A percentile compares a stretch with the other conserved stretches of the same genome.
These are phyloP conservation scores for Cucurbita pepo DNA, from an alignment of 306 rosid species.

Conservation along the genomic window DNA sequence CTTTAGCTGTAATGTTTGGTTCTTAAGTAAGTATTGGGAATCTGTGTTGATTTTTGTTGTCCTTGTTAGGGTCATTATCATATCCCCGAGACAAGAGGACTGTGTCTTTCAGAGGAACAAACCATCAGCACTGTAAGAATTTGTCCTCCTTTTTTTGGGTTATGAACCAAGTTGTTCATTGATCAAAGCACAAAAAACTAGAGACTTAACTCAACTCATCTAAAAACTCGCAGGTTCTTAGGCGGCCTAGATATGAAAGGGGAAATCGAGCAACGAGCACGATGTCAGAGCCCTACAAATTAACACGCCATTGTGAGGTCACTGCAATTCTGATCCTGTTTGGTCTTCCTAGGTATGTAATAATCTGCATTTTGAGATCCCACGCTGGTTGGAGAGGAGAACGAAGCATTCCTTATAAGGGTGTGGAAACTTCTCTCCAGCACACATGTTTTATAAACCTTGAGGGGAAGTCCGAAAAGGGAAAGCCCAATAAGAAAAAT, in stretches of 20 bases:
- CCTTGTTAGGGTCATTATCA: constrained; percentile 39
- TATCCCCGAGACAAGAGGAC: constrained; percentile 53
- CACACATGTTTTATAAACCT: no score
- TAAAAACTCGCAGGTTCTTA: constrained; percentile 22
- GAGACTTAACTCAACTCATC: constrained; percentile 16
- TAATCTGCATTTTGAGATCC: neutral
- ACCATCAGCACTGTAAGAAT: constrained; percentile 41
- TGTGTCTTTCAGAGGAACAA: constrained; percentile 61
- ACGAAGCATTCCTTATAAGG: no score
- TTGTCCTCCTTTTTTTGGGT: neutral
- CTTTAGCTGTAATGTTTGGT: constrained; percentile 1
- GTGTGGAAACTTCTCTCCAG: no score
- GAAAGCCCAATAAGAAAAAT: no score
- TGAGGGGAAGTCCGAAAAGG: no score
- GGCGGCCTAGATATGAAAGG: constrained; percentile 30
- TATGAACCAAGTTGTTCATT: neutral
- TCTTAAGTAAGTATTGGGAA: neutral
- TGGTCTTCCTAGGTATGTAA: constrained; percentile 82
- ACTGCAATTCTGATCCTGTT: constrained; percentile 85
- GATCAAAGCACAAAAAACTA: neutral
- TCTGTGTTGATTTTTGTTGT: neutral
- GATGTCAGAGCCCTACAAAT: constrained; percentile 42
- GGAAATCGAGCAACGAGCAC: constrained; percentile 25
- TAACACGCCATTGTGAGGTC: constrained; percentile 75
- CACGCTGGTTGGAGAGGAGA: no score